These are phyloP conservation scores for Ogataea zsoltii DNA, from an alignment of 805 yeast genomes.

Conservation along the genomic window DNA sequence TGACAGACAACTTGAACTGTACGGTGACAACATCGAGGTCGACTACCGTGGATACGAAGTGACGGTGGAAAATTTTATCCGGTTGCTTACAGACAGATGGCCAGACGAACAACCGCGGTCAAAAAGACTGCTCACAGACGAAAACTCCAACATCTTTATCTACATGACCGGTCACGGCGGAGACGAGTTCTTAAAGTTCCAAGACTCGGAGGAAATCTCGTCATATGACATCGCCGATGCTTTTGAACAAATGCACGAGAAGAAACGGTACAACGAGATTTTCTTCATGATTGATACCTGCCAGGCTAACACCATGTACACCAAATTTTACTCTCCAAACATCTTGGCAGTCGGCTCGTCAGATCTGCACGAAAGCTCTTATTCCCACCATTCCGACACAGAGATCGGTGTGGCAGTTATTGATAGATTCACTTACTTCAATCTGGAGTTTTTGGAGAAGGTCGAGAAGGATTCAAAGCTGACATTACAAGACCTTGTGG, in stretches of 20 bases:
- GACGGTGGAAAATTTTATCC: conserved; percentile 93
- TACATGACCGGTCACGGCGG: conserved; percentile 99
- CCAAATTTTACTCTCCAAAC: conserved; percentile 88
- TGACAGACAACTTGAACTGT: conserved; percentile 87
- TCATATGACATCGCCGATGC: conserved; percentile 97
- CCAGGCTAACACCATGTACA: conserved; percentile 98
- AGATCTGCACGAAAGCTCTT: conserved; percentile 82
- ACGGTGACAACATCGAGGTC: conserved; percentile 93
- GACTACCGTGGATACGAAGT: conserved; percentile 98
- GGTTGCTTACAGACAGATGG: conserved; percentile 94
- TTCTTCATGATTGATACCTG: conserved; percentile 98
- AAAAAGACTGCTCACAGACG: conserved; percentile 88
- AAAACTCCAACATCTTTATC: conserved; percentile 88
- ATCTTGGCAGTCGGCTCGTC: conserved; percentile 92
- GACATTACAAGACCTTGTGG: conserved; percentile 83
- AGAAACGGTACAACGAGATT: conserved; percentile 91
- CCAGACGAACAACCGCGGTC: conserved; percentile 91
- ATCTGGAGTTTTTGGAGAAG: conserved; percentile 80
- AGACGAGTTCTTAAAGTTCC: conserved; percentile 93
- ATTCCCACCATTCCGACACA: conserved; percentile 92
- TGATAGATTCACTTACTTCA: conserved; percentile 92
- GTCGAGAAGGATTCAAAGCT: conserved; percentile 72
- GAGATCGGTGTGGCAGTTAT: conserved; percentile 98
- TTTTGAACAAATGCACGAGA: conserved; percentile 94
- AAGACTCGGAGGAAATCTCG: conserved; percentile 97